These are phyloP conservation scores for Cadophora sp. DNA, from an alignment of 2,329 filamentous ascomycete genomes.

Conservation along the genomic window DNA sequence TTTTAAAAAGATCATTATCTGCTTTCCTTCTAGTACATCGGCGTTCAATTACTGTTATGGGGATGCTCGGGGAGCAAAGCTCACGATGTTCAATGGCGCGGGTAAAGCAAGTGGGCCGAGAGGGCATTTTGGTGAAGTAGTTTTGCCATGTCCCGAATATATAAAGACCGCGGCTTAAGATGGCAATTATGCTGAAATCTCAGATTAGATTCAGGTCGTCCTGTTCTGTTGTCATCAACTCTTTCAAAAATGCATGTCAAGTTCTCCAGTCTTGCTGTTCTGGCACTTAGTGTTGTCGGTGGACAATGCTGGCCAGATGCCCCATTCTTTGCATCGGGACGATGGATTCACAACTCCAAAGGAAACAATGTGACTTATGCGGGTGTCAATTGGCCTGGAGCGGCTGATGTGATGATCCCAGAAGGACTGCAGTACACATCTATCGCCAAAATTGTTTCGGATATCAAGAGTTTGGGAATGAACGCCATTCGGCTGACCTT, in stretches of 20 bases:
- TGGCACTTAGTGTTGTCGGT: conserved; percentile 13
- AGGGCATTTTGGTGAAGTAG: background rate
- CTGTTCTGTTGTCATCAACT: conserved; percentile 1
- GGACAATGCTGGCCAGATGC: conserved; percentile 29
- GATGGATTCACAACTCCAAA: conserved; percentile 48
- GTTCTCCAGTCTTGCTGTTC: conserved; percentile 9
- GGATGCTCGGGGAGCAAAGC: background rate
- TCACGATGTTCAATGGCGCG: conserved; percentile 7
- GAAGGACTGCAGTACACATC: conserved; percentile 69
- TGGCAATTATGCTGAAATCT: background rate
- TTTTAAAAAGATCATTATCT: background rate
- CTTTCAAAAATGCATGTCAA: conserved; percentile 25
- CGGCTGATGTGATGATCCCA: conserved; percentile 66
- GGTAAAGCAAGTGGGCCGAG: conserved; percentile 10
- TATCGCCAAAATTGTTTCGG: conserved; percentile 58
- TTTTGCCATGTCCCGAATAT: conserved; percentile 4
- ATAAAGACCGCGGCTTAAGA: background rate
- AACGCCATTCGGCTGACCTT: conserved; percentile 69
- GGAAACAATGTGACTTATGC: conserved; percentile 56
- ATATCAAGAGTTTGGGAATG: conserved; percentile 63
- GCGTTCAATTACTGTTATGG: background rate
- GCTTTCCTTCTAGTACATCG: background rate
- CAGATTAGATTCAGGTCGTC: background rate
- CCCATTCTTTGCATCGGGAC: conserved; percentile 44
- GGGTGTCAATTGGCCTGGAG: conserved; percentile 69